Conservation (phyloP, 495 filamentous ascomycete species). For the Elaphomyces granulatus region DNA sequence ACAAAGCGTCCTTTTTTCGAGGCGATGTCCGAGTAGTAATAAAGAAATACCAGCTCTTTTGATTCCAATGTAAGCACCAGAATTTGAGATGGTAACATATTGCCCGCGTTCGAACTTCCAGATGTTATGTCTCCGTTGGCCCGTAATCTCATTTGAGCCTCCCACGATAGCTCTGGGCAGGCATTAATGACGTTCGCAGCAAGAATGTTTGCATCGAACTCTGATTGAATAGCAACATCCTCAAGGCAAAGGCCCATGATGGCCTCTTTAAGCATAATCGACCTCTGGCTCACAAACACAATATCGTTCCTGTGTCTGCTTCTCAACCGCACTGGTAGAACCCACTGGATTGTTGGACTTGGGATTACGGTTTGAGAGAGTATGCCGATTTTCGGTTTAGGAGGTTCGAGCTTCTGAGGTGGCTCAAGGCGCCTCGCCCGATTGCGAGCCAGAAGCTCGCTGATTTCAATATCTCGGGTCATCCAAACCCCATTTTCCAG, state of each 20-base stretch:
- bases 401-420: background rate
- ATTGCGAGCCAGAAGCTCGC: background rate
- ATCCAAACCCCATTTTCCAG: background rate
- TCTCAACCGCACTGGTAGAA: conserved; percentile 66
- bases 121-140: conserved; percentile 3
- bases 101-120: conserved; percentile 2
- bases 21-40: conserved; percentile 34
- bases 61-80: conserved; percentile 57
- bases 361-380: conserved; percentile 62
- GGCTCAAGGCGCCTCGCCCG: background rate
- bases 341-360: conserved; percentile 61
- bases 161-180: conserved; percentile 19
- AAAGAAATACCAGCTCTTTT: conserved; percentile 59
- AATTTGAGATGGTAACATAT: conserved; percentile 54
- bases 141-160: conserved; percentile 16
- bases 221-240: conserved; percentile 53
- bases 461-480: background rate
- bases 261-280: conserved; percentile 48
- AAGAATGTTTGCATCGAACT: conserved; percentile 52
- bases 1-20: conserved; percentile 41
- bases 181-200: conserved; percentile 32
- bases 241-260: conserved; percentile 46
- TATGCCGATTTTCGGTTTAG: conserved; percentile 35
- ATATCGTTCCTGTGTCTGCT: conserved; percentile 63
- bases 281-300: conserved; percentile 68